phyloP scores from a whole-genome alignment of 768 basidiomycete species.

The Tricholoma terreum region DNA sequence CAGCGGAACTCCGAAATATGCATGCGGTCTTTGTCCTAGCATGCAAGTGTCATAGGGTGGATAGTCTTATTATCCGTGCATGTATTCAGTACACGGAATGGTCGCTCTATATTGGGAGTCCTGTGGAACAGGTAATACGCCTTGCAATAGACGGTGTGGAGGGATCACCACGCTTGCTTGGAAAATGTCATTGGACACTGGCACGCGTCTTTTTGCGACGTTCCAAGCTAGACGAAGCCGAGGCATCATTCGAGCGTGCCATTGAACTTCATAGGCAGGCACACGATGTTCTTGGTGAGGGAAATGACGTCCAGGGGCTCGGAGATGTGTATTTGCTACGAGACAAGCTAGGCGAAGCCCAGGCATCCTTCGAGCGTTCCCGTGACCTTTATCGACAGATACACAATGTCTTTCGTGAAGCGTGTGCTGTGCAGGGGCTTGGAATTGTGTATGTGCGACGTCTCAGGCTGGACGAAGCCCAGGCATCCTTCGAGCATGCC shows the following conservation, averaged over 20 bases:
- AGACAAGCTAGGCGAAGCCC: slow-evolving; percentile 16
- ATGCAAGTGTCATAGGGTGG: not conserved
- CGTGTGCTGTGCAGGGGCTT: slow-evolving; percentile 12
- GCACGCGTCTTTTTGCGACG: not conserved
- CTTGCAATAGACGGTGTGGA: not conserved
- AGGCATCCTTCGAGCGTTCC: slow-evolving; percentile 12
- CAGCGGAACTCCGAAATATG: not conserved
- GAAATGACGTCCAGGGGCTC: slow-evolving; percentile 10
- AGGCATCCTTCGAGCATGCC: slow-evolving; percentile 13
- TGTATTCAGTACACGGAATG: not conserved
- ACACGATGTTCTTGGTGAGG: not conserved
- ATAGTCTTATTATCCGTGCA: not conserved
- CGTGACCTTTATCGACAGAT: slow-evolving; percentile 14
- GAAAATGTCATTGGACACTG: not conserved
- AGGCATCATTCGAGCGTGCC: not conserved
- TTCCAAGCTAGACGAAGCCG: not conserved
- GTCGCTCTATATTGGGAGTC: not conserved
- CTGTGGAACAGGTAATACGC: not conserved
- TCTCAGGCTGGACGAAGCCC: slow-evolving; percentile 9
- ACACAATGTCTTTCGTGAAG: slow-evolving; percentile 13
- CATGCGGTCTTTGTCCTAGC: not conserved
- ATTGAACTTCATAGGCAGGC: not conserved
- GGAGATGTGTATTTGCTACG: slow-evolving; percentile 16
- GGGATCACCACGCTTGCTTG: not conserved
- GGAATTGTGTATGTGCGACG: slow-evolving; percentile 10